Conservation (phyloP, 1,284 basidiomycete species). For the Hemileccinum hortonii region DNA sequence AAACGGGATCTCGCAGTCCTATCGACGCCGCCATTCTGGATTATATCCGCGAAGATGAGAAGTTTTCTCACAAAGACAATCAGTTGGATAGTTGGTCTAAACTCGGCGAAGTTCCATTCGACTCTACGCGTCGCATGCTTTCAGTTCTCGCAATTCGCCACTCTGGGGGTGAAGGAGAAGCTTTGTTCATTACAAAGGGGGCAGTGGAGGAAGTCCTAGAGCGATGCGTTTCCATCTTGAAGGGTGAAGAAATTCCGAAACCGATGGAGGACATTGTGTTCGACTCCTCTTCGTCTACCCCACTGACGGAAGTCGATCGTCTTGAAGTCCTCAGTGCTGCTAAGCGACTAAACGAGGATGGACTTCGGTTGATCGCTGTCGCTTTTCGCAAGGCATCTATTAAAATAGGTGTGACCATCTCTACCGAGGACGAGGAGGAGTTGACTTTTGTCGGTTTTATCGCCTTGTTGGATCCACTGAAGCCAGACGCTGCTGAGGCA, state of each 20-base stretch:
- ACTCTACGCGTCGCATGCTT: slow-evolving; percentile 34
- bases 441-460: slow-evolving; percentile 31
- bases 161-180: slow-evolving; percentile 15
- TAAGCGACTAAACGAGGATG: slow-evolving; percentile 31
- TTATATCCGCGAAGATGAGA: slow-evolving; percentile 22
- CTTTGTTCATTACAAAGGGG: slow-evolving; percentile 30
- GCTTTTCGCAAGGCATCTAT: slow-evolving; percentile 24
- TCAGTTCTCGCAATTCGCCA: slow-evolving; percentile 22
- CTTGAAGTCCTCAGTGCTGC: slow-evolving; percentile 27
- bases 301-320: slow-evolving; percentile 21
- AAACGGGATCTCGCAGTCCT: slow-evolving; percentile 33
- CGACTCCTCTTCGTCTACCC: slow-evolving; percentile 16
- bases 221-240: slow-evolving; percentile 27
- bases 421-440: slow-evolving; percentile 30
- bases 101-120: slow-evolving; percentile 34
- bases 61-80: slow-evolving; percentile 8
- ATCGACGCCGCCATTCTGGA: slow-evolving; percentile 33
- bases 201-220: slow-evolving; percentile 34
- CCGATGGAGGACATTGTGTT: slow-evolving; percentile 14
- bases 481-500: slow-evolving; percentile 33
- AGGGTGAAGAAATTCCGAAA: slow-evolving; percentile 17
- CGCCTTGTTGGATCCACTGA: slow-evolving; percentile 31
- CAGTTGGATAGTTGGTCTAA: slow-evolving; percentile 24
- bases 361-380: slow-evolving; percentile 31
- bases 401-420: slow-evolving; percentile 18